A percentile compares a stretch with the other conserved stretches of the same genome.
These are phyloP conservation scores for Curvularia sp. DNA, from an alignment of 2,329 filamentous ascomycete genomes.

Conservation along the genomic window DNA sequence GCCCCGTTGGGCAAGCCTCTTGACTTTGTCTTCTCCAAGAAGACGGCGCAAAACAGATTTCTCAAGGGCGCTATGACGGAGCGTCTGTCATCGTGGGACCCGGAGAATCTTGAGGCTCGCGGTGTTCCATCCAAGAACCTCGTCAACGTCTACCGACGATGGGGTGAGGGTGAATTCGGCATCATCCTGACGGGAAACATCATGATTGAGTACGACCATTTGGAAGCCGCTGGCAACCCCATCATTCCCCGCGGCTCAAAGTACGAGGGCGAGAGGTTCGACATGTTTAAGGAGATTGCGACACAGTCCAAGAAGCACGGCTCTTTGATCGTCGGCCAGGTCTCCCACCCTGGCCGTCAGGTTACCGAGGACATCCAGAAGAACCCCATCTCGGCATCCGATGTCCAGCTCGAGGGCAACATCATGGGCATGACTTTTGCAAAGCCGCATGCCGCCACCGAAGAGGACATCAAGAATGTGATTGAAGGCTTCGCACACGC, in stretches of 20 bases:
- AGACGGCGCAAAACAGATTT: slow-evolving; percentile 69
- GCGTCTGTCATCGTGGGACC: slow-evolving; percentile 66
- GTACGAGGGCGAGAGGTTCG: slow-evolving; percentile 65
- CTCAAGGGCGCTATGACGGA: slow-evolving; percentile 74
- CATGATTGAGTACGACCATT: slow-evolving; percentile 69
- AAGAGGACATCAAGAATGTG: slow-evolving; percentile 63
- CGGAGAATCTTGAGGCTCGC: slow-evolving; percentile 60
- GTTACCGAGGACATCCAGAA: slow-evolving; percentile 55
- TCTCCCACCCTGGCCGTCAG: slow-evolving; percentile 70
- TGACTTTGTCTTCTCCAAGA: slow-evolving; percentile 58
- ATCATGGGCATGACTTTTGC: slow-evolving; percentile 59
- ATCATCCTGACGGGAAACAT: slow-evolving; percentile 70
- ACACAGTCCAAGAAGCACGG: slow-evolving; percentile 63
- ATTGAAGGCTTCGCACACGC: slow-evolving; percentile 68
- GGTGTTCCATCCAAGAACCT: slow-evolving; percentile 63
- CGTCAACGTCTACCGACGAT: slow-evolving; percentile 62
- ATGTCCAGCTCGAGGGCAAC: slow-evolving; percentile 45
- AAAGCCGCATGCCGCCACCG: slow-evolving; percentile 62
- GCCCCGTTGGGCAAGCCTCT: slow-evolving; percentile 55
- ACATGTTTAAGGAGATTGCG: slow-evolving; percentile 65
- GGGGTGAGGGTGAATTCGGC: slow-evolving; percentile 57
- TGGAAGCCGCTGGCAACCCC: slow-evolving; percentile 63
- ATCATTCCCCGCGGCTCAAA: slow-evolving; percentile 64
- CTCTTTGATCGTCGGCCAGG: slow-evolving; percentile 65
- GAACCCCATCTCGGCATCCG: slow-evolving; percentile 61